A percentile compares a stretch with the other conserved stretches of the same genome.
phyloP scores from a whole-genome alignment of 179 eudicot genomes.

The Corrigiola litoralis region DNA sequence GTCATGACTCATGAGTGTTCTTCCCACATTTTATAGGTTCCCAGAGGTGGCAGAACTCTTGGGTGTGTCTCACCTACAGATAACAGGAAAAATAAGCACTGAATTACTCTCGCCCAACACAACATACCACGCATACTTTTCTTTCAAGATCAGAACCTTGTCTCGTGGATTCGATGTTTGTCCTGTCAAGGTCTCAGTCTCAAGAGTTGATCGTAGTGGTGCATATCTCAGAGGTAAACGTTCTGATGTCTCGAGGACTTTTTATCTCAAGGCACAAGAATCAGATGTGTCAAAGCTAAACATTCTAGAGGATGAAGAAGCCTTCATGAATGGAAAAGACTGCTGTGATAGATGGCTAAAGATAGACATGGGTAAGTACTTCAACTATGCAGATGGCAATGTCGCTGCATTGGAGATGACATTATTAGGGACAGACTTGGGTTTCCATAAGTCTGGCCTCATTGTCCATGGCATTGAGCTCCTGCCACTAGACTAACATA shows the following conservation, averaged over 20 bases:
- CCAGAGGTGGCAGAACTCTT: constrained; percentile 32
- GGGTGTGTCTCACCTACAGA: constrained; percentile 20
- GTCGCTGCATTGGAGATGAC: constrained; percentile 28
- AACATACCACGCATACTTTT: constrained; percentile 31
- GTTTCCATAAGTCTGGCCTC: constrained; percentile 23
- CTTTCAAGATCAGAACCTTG: constrained; percentile 23
- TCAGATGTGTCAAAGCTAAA: constrained; percentile 5
- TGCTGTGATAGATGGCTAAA: constrained; percentile 24
- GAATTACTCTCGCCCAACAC: constrained; percentile 31
- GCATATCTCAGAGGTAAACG: constrained; percentile 9
- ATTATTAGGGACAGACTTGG: constrained; percentile 7
- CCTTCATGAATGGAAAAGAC: constrained; percentile 21
- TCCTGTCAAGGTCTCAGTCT: constrained; percentile 27
- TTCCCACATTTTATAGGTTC: constrained; percentile 17
- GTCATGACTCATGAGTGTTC: neutral
- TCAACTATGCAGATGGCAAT: constrained; percentile 11
- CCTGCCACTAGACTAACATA: constrained; percentile 20
- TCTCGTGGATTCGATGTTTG: constrained; percentile 29
- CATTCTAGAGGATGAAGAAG: constrained; percentile 24
- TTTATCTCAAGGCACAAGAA: constrained; percentile 28
- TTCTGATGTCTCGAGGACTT: constrained; percentile 21
- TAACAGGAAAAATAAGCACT: constrained; percentile 25
- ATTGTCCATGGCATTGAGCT: constrained; percentile 35
- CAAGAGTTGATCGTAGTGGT: constrained; percentile 20
- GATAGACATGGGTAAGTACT: constrained; percentile 36